Base-by-base conservation (phyloP, 2,329 filamentous ascomycete genomes). In the Fonsecaea pedrosoi region DNA sequence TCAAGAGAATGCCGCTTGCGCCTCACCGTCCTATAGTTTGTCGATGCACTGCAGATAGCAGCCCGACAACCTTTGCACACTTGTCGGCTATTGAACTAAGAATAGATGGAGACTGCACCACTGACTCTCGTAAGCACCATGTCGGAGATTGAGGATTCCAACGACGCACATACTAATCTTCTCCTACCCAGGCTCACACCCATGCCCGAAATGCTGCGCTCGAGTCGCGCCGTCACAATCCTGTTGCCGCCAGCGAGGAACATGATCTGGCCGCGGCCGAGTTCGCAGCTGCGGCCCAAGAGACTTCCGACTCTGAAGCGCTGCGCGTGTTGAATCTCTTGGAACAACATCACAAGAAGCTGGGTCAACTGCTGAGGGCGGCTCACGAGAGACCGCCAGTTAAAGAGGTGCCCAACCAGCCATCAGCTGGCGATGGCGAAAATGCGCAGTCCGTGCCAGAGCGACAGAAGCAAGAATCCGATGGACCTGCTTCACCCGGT, bases 181-280 rank as follows among this genome's bases (percentile, higher is more conserved):
- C 50, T 60, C 45, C 74, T 77, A 66, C 75, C 66, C 73, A 94
- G 87, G 94, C 94, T 69, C 92, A 97, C 79, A 90, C 94, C 73
- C 93, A 97, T 80, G 94, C 92, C 59, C 89, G 89, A 74, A 94
- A 92, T 74, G 94, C 94, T 53, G 89, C 92, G 30, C 84, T 89
- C 30, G 92, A 94, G 63, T 88, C 86, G 38, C 83, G 85, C 70
- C 85, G 86, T 71, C 82, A 84, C 30, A 84, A 95, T 76, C 92
- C 92, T 64, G 90, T 90, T 6, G 89, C 92, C 56, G 94, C 94
- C 69, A 91, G 93, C 75, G 91, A 90, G 75, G 92, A 97, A 78
- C 94, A 98, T 79, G 89, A 94, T 61, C 84, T 91, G 65, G 95
- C 95, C 42, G 94, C 95, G 1, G 90, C 89, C 70, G 92, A 97